phyloP scores from a whole-genome alignment of 2,329 filamentous ascomycete species.

The Microcyclospora pomicola region DNA sequence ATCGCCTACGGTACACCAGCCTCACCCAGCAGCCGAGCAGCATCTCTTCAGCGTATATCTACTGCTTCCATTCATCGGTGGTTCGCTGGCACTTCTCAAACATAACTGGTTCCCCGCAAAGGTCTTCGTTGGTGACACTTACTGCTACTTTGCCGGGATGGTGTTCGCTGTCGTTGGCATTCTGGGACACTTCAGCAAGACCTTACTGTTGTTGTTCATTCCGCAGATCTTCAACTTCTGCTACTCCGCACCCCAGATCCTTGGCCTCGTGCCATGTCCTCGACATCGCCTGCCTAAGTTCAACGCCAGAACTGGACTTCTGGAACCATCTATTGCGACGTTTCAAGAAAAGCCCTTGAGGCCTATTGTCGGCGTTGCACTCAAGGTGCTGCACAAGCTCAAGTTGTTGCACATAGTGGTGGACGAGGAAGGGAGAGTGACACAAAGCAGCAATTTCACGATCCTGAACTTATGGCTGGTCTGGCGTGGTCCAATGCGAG shows the following conservation, averaged over 20 bases:
- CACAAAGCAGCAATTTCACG: constrained; percentile 79
- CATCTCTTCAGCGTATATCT: constrained; percentile 95
- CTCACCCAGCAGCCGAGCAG: constrained; percentile 86
- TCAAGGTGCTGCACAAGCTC: constrained; percentile 57
- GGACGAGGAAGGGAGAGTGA: constrained; percentile 55
- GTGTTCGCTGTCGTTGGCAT: constrained; percentile 96
- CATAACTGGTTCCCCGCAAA: constrained; percentile 95
- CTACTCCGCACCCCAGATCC: constrained; percentile 85
- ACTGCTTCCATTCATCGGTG: constrained; percentile 83
- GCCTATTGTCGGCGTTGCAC: constrained; percentile 43
- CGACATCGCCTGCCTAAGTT: constrained; percentile 83
- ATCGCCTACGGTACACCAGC: constrained; percentile 47
- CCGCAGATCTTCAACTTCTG: constrained; percentile 95
- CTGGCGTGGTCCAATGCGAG: constrained; percentile 81
- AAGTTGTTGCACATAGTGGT: constrained; percentile 53
- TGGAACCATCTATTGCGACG: constrained; percentile 74
- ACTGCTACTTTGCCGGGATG: constrained; percentile 99
- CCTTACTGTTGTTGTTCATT: constrained; percentile 74
- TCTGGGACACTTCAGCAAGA: constrained; percentile 95
- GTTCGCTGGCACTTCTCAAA: constrained; percentile 68
- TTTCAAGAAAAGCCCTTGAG: constrained; percentile 55
- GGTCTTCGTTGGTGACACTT: constrained; percentile 96
- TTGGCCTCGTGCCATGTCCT: constrained; percentile 79
- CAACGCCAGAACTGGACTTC: constrained; percentile 67
- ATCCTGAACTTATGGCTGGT: constrained; percentile 93